Evolutionary conservation across 768 basidiomycete genomes (phyloP).

Genomic region (Suillus americanus): DNA sequence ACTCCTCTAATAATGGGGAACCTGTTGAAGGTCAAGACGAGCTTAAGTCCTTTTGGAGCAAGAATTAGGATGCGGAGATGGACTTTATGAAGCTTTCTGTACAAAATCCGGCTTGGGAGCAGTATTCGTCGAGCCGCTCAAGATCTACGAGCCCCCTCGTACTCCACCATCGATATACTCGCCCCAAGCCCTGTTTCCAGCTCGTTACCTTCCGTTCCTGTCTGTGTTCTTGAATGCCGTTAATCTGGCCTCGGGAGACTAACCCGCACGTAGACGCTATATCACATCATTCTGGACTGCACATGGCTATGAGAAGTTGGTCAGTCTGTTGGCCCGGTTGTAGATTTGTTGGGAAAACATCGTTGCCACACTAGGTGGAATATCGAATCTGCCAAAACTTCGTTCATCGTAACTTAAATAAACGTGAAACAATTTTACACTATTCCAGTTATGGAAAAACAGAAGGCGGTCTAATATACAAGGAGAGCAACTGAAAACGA

Average conservation of each 20-base stretch:
- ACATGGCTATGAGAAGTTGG: no score
- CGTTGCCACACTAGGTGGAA: no score
- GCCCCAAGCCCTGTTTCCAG: no score
- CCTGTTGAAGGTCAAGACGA: conserved; percentile 38
- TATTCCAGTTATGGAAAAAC: neutral
- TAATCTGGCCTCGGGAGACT: no score
- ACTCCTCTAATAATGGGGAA: conserved; percentile 50
- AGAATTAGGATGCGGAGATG: conserved; percentile 41
- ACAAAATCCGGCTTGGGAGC: conserved; percentile 32
- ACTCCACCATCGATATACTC: conserved; percentile 34
- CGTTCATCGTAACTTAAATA: neutral
- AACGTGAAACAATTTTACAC: neutral
- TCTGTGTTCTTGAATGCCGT: no score
- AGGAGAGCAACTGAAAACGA: neutral
- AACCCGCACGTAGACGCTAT: no score
- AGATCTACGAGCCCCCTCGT: conserved; percentile 44
- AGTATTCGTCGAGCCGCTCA: conserved; percentile 38
- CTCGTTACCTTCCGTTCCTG: no score
- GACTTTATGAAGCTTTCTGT: conserved; percentile 29
- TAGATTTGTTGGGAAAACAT: no score
- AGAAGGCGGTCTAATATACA: neutral
- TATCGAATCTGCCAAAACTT: no score
- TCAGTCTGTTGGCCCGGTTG: no score
- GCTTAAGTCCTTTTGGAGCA: conserved; percentile 60
- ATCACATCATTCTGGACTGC: no score